A percentile compares a stretch with the other conserved stretches of the same genome.
These are phyloP conservation scores for Globisporangium ultimum DNA, from an alignment of 352 stramenopile genomes.

Conservation along the genomic window DNA sequence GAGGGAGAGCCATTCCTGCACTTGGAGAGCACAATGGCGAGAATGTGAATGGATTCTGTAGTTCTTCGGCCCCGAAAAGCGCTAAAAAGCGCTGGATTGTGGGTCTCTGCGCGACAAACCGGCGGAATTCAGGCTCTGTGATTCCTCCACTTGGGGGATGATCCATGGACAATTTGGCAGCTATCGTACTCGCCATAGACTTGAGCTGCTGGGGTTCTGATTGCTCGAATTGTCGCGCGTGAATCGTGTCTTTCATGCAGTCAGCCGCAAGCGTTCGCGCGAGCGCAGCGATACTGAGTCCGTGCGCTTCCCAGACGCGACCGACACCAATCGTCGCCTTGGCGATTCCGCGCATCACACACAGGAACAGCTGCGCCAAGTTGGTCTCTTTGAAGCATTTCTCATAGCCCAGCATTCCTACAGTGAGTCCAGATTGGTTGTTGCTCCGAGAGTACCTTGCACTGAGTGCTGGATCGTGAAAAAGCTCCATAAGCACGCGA, in stretches of 20 bases:
- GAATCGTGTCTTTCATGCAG: slow-evolving; percentile 12
- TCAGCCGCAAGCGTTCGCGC: slow-evolving; percentile 20
- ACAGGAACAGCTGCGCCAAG: slow-evolving; percentile 49
- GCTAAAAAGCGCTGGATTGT: slow-evolving; percentile 42
- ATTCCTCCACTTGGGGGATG: slow-evolving; percentile 2
- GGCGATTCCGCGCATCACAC: slow-evolving; percentile 46
- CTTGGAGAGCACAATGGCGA: slow-evolving; percentile 12
- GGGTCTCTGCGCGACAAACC: slow-evolving; percentile 32
- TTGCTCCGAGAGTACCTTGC: slow-evolving; percentile 11
- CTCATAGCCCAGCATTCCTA: slow-evolving; percentile 4
- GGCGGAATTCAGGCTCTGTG: slow-evolving; percentile 24
- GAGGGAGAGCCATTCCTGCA: slow-evolving; percentile 12
- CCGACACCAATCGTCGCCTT: slow-evolving; percentile 48
- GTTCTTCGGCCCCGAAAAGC: slow-evolving; percentile 53
- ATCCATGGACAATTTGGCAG: no score
- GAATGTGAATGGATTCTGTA: slow-evolving; percentile 66
- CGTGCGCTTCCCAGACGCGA: slow-evolving; percentile 33
- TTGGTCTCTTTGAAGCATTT: slow-evolving; percentile 53
- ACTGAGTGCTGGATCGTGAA: slow-evolving; percentile 35
- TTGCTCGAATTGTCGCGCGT: not conserved
- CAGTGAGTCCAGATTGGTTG: not conserved
- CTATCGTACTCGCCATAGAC: not conserved
- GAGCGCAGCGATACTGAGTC: slow-evolving; percentile 15
- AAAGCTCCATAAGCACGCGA: slow-evolving; percentile 47
- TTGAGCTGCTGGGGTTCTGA: not conserved